Evolutionary conservation across 2,329 filamentous ascomycete species (phyloP), one percentile per base, ranked within the genome.

Genomic region (Conoideocrella luteorostrata): DNA sequence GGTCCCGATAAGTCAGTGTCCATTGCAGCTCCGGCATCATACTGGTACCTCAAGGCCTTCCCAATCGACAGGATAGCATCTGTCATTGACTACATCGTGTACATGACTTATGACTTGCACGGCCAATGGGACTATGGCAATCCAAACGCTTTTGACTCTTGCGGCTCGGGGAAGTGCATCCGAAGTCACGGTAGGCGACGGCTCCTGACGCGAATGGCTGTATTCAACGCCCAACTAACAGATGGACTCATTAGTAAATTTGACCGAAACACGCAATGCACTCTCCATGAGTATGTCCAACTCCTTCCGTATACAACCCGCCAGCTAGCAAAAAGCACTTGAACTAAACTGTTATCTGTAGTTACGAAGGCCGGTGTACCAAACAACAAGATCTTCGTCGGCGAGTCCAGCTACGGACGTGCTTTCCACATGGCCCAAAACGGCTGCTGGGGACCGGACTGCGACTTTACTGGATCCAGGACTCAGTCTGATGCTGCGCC

Each of bases 1-100:
- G 39, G 36, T 23, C 22, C 47, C 29, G 51, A 45, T 2, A 60
- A 56, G 41, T 44, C 50, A 0, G n/a, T 64, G 2, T 59, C 56
- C 0, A 55, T 65, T 37, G 56, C 59, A 2, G 56, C 57, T 0
- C 58, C 59, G 0, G 54, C 60, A 0, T 65, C 57, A 0, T 64
- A 56, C 38, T 66, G 60, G 63, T 64, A 63, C 26, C 56, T 66
- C 3, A 55, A 55, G 38, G 26, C 22, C 0, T 65, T 60, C 9
- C 61, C 57, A 0, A 56, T 66, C 13, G 42, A 50, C 3, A 24
- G 46, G 1, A 62, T 64, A 4, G 32, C 47, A 0, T 23, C 45
- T 1, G 21, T 53, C 2, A 26, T 65, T 5, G 57, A 65, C 41
- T 65, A 66, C 38, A 56, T 64, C 5, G 51, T 62, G n/a, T 62